Conservation (phyloP, 2,329 filamentous ascomycete genomes). For the Monilinia fructicola region DNA sequence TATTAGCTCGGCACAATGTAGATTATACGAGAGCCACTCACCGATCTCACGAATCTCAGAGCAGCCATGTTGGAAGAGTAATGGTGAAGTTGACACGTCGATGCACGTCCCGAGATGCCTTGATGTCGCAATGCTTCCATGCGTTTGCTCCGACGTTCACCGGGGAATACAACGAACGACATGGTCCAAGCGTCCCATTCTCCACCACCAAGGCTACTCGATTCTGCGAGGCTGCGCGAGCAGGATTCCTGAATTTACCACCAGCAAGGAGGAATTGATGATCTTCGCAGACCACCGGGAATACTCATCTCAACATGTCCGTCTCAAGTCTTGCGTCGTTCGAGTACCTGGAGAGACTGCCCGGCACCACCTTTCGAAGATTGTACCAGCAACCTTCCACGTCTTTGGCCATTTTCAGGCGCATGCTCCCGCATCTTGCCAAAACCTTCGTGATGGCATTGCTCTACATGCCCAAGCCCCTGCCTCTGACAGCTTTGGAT, state of each 20-base stretch:
- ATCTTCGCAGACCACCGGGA: slow-evolving; percentile 19
- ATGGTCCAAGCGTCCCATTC: slow-evolving; percentile 6
- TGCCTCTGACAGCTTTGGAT: slow-evolving; percentile 79
- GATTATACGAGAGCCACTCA: slow-evolving; percentile 42
- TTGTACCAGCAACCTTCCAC: slow-evolving; percentile 96
- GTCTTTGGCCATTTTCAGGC: slow-evolving; percentile 90
- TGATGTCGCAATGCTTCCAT: background rate
- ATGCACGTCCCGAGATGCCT: background rate
- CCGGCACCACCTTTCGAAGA: slow-evolving; percentile 83
- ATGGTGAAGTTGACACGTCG: slow-evolving; percentile 14
- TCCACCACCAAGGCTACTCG: slow-evolving; percentile 14
- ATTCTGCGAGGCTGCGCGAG: slow-evolving; percentile 5
- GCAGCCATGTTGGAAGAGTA: slow-evolving; percentile 48
- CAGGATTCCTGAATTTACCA: background rate
- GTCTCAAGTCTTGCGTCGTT: slow-evolving; percentile 61
- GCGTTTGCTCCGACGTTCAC: background rate
- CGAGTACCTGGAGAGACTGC: slow-evolving; percentile 90
- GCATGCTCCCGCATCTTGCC: slow-evolving; percentile 92
- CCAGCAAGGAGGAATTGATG: slow-evolving; percentile 34
- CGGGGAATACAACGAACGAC: background rate
- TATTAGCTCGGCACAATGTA: slow-evolving; percentile 6
- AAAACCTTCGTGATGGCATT: slow-evolving; percentile 96
- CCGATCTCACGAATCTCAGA: slow-evolving; percentile 63
- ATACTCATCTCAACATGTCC: slow-evolving; percentile 37
- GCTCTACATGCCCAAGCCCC: slow-evolving; percentile 81